A percentile compares a stretch with the other conserved stretches of the same genome.
Conservation (phyloP, 495 filamentous ascomycete species). For the Penicillium canariense region DNA sequence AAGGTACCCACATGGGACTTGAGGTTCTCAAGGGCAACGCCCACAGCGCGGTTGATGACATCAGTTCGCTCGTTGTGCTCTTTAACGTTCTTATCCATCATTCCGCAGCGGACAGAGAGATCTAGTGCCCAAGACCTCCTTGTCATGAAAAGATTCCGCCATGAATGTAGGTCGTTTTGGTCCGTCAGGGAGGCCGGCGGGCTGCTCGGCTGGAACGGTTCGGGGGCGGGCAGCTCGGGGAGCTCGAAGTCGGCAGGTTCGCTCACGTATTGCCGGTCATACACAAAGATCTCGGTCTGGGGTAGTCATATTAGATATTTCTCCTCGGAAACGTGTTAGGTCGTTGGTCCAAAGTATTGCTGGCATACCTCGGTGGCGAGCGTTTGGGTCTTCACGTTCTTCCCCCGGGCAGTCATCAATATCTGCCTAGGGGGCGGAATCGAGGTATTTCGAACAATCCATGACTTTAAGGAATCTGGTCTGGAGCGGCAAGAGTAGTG, state of each 20-base stretch:
- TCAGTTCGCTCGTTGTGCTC: slow-evolving; percentile 62
- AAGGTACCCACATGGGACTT: slow-evolving; percentile 71
- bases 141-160: slow-evolving; percentile 75
- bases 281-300: slow-evolving; percentile 84
- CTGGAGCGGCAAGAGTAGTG: slow-evolving; percentile 37
- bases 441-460: slow-evolving; percentile 62
- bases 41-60: slow-evolving; percentile 68
- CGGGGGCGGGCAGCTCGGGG: slow-evolving; percentile 55
- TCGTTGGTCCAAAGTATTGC: background rate
- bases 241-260: slow-evolving; percentile 47
- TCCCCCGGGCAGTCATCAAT: slow-evolving; percentile 77
- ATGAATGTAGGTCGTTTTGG: slow-evolving; percentile 71
- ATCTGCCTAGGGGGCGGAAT: slow-evolving; percentile 73
- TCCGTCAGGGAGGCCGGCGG: slow-evolving; percentile 73
- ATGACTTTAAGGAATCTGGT: slow-evolving; percentile 66
- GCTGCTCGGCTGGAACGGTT: slow-evolving; percentile 53
- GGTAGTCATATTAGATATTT: background rate
- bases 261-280: slow-evolving; percentile 65
- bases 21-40: slow-evolving; percentile 78
- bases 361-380: slow-evolving; percentile 68
- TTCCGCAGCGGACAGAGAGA: slow-evolving; percentile 60
- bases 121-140: slow-evolving; percentile 71
- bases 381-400: slow-evolving; percentile 71
- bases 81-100: slow-evolving; percentile 53
- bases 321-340: background rate